phyloP scores from a whole-genome alignment of 2,329 filamentous ascomycete genomes.

The Didymella segeticola region DNA sequence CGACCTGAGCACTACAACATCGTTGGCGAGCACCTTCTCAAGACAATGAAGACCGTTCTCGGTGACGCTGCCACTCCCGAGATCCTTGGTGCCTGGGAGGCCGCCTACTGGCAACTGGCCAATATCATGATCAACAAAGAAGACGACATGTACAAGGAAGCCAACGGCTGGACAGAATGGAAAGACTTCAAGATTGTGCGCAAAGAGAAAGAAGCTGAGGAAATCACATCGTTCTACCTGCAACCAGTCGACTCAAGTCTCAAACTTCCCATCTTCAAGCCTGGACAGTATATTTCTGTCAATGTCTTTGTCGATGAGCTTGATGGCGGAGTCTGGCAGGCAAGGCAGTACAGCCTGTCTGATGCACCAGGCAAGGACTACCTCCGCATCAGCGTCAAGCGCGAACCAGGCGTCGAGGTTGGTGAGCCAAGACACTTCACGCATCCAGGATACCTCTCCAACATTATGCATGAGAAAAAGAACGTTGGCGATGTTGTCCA shows the following conservation, averaged over 20 bases:
- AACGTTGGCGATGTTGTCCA: conserved; percentile 67
- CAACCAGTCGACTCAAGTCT: conserved; percentile 66
- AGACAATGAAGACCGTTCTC: conserved; percentile 71
- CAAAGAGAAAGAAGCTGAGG: conserved; percentile 70
- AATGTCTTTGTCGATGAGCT: conserved; percentile 61
- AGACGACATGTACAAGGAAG: conserved; percentile 66
- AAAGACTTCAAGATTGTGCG: conserved; percentile 69
- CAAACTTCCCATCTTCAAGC: conserved; percentile 68
- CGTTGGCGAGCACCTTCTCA: conserved; percentile 72
- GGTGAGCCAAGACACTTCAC: conserved; percentile 55
- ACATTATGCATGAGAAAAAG: conserved; percentile 69
- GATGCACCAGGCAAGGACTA: conserved; percentile 67
- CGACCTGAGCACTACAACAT: conserved; percentile 72
- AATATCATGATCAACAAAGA: conserved; percentile 74
- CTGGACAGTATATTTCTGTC: conserved; percentile 76
- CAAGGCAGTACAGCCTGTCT: conserved; percentile 75
- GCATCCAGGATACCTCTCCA: conserved; percentile 71
- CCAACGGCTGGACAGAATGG: conserved; percentile 71
- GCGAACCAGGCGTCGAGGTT: conserved; percentile 62
- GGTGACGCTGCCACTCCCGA: conserved; percentile 70
- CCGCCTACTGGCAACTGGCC: conserved; percentile 76
- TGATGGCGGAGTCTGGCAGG: conserved; percentile 63
- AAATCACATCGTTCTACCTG: conserved; percentile 75
- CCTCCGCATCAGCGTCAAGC: conserved; percentile 76
- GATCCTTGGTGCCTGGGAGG: conserved; percentile 71